Conservation (phyloP, 108 stramenopile species). For the Cyclotella baltica region DNA sequence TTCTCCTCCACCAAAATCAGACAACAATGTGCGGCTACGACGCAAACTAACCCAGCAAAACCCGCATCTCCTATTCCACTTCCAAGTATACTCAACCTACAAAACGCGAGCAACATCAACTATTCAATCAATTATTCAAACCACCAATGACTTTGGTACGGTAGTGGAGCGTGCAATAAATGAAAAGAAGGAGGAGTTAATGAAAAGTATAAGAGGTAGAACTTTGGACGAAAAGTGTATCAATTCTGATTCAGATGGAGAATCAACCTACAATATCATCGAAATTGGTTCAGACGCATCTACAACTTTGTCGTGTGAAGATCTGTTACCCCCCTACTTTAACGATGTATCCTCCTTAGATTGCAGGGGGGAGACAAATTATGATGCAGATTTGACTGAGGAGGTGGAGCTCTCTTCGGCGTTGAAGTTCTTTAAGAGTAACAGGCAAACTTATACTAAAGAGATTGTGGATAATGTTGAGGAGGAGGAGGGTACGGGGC, state of each 20-base stretch:
- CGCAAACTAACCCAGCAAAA: not conserved
- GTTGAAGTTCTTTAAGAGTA: not conserved
- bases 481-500: too few relatives aligned
- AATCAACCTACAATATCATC: conserved; percentile 6
- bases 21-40: too few relatives aligned
- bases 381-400: not conserved
- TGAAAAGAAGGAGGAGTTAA: not conserved
- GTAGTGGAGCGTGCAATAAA: not conserved
- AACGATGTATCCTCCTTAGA: not conserved
- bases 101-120: not conserved
- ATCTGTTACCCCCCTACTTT: not conserved
- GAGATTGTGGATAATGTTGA: too few relatives aligned
- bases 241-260: too few relatives aligned
- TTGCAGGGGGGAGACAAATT: not conserved
- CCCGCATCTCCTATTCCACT: not conserved
- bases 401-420: not conserved
- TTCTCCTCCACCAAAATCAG: too few relatives aligned
- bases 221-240: too few relatives aligned
- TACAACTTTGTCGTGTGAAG: not conserved
- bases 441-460: not conserved
- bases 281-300: not conserved
- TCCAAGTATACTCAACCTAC: conserved; percentile 8
- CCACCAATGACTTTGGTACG: not conserved
- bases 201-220: not conserved
- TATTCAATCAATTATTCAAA: not conserved